Evolutionary conservation across 805 yeast genomes (phyloP), one percentile per base, ranked within the genome.

Genomic region (Myxozyma kluyveri): DNA sequence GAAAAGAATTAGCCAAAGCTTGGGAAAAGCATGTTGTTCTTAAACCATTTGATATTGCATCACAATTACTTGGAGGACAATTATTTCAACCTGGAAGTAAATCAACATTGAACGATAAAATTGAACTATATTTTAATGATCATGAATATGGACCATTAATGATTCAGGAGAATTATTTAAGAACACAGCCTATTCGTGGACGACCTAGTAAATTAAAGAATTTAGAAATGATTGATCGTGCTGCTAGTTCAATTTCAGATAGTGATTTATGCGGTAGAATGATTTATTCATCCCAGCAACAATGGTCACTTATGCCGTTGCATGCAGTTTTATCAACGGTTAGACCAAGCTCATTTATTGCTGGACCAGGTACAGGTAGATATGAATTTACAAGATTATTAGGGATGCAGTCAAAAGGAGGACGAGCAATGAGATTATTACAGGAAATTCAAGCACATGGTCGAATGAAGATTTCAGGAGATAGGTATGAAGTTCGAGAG

Each of bases 21-120:
- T 91, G 96, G 96, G 84, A 88, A 65, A 93, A 93, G 69, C 90
- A 89, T 65, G 80, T 87, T n/a, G 80, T 88, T 17, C 73, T 93
- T 61, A 88, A 90, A 66, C 96, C 97, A 3, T 93, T 91, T 71
- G 99, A 91, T 64, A 87, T 93, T 54, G 78, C 86, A 1, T 84
- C 82, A 23, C 80, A 79, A 60, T 70, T 88, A 38, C 73, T 91
- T 43, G 74, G 76, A 57, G 84, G 84, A 0, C 77, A 78, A 21
- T 75, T 80, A 14, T 86, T 82, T 67, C 73, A 81, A 50, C 77
- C 73, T 18, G 71, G 69, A 60, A 71, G 79, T 2, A 69, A 71
- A n/a, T 76, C 78, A 51, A 75, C 82, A 1, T 67, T 91, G 57
- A 85, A 83, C 67, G 96, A 88, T 57, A 86, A 88, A 65, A 83